These are phyloP conservation scores for Coemansia sp. DNA, from an alignment of 192 early-diverging fungal genomes.

Conservation along the genomic window DNA sequence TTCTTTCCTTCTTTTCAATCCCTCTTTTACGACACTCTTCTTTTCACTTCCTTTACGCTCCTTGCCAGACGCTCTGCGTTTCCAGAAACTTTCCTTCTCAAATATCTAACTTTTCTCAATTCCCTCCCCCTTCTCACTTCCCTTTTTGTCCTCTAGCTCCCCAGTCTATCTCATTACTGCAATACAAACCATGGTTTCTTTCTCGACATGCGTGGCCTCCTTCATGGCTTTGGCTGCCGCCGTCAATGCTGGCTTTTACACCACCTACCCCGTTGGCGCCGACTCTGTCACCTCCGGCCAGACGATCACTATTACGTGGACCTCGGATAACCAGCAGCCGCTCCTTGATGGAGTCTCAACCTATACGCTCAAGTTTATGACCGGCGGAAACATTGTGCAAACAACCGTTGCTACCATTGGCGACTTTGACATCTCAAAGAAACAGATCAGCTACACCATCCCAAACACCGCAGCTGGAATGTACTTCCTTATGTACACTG, in stretches of 20 bases:
- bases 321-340: conserved; percentile 26
- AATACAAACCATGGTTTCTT: conserved; percentile 37
- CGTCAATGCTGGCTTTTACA: conserved; percentile 53
- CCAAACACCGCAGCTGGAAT: conserved; percentile 50
- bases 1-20: neutral
- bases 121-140: conserved; percentile 1
- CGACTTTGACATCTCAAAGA: conserved; percentile 38
- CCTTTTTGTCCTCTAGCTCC: neutral
- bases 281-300: conserved; percentile 38
- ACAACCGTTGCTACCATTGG: conserved; percentile 50
- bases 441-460: conserved; percentile 39
- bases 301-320: conserved; percentile 49
- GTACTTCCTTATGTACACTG: conserved; percentile 58
- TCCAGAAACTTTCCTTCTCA: neutral
- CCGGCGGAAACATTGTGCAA: conserved; percentile 54
- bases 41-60: conserved; percentile 9
- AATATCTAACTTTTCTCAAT: neutral
- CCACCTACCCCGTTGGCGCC: conserved; percentile 53
- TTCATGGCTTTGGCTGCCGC: conserved; percentile 36
- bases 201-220: conserved; percentile 31
- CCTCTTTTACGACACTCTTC: neutral
- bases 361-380: conserved; percentile 55
- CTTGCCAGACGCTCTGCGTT: neutral
- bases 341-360: conserved; percentile 21
- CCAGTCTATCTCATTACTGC: neutral